Base-by-base conservation (phyloP, 1,284 basidiomycete genomes). In the Leccinum pachyderme region DNA sequence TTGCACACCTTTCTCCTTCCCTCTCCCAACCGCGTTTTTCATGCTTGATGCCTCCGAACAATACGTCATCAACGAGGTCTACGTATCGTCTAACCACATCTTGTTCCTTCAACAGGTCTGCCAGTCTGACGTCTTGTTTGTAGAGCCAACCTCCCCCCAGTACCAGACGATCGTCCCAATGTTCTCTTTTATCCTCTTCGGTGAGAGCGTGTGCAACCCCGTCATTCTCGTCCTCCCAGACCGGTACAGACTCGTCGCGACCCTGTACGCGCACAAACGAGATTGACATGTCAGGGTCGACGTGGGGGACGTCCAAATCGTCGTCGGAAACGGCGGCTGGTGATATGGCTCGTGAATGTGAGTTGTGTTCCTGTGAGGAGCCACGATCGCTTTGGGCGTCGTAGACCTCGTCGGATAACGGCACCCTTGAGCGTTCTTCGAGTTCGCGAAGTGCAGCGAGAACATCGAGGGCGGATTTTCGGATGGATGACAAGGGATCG, bases 101-200 rank as follows among this genome's bases (percentile, higher is more conserved):
- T 54, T 78, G 72, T 67, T 93, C 89, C 63, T 77, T 79, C 51
- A 47, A 65, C 47, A 93, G 70, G 31, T 84, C 77, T 15, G 70
- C 71, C 15, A 87, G 72, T 35, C 63, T 74, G 49, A 92, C 64
- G 59, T 89, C 86, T 59, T 83, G 81, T 52, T 72, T 78, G 65
- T 95, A 95, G 45, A 93, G 67, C 86, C 88, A 92, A 4, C 91
- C 91, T 18, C 83, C 83, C 25, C 86, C 85, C 5, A 91, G 73
- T 0, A 90, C 84, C 5, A 92, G 78, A 22, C 83, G 76, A 63
- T 91, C 87, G 63, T 92, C 91, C 90, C 90, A 93, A 13, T 78
- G 72, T 58, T 87, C 85, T 44, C 79, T 77, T 67, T 83, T 82
- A 62, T 81, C 82, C 55, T 81, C 82, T 52, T 79, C 69, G 32